phyloP scores from a whole-genome alignment of 108 stramenopile species.

The Seminavis robusta region DNA sequence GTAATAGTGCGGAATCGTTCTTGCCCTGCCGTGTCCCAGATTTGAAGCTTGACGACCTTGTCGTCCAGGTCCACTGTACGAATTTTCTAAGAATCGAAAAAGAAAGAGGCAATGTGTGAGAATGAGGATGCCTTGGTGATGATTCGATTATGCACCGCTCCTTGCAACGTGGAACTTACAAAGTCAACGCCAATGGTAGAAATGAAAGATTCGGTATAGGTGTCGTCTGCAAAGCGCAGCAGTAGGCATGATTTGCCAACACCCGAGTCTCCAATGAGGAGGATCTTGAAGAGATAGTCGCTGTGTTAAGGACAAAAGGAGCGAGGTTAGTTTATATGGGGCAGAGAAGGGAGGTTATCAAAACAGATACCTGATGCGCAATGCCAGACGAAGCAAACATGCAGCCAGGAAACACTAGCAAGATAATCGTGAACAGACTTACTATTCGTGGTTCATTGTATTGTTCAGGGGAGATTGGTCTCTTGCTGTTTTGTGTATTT shows the following conservation, averaged over 20 bases:
- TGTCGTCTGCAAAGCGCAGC: constrained; percentile 92
- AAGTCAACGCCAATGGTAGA: constrained; percentile 96
- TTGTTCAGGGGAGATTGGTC: too few species aligned
- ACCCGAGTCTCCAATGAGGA: constrained; percentile 93
- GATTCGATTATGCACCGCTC: not conserved
- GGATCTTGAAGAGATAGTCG: constrained; percentile 93
- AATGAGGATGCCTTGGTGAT: not conserved
- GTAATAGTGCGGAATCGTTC: too few species aligned
- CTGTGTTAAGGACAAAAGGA: too few species aligned
- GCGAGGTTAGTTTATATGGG: too few species aligned
- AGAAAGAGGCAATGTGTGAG: not conserved
- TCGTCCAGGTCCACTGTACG: constrained; percentile 91
- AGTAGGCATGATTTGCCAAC: constrained; percentile 94
- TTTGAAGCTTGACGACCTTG: constrained; percentile 93
- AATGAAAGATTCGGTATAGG: constrained; percentile 93
- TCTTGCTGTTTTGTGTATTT: too few species aligned
- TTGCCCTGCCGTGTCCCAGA: too few species aligned
- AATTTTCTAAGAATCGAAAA: constrained; percentile 59
- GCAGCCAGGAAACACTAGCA: too few species aligned
- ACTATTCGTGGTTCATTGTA: too few species aligned
- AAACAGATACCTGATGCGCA: too few species aligned
- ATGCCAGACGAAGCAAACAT: too few species aligned
- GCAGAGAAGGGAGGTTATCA: too few species aligned
- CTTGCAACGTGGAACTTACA: constrained; percentile 42
- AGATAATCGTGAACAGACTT: too few species aligned